A percentile compares a stretch with the other conserved stretches of the same genome.
phyloP scores from a whole-genome alignment of 805 yeast species.

The Metschnikowia santaceciliae region DNA sequence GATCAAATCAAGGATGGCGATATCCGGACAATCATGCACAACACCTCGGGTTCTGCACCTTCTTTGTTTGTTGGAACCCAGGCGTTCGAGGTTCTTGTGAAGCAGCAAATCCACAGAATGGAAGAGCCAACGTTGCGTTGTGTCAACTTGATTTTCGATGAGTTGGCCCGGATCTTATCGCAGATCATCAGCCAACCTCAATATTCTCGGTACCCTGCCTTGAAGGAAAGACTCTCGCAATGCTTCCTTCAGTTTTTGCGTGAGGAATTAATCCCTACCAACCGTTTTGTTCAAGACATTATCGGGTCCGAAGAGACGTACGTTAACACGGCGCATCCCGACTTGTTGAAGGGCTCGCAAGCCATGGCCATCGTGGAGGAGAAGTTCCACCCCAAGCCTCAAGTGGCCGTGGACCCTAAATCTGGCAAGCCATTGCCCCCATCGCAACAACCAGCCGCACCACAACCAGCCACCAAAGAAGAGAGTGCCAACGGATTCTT shows the following conservation, averaged over 20 bases:
- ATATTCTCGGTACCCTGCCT: constrained; percentile 83
- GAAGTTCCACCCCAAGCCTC: constrained; percentile 70
- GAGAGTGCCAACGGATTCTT: constrained; percentile 73
- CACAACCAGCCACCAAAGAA: constrained; percentile 26
- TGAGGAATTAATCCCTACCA: constrained; percentile 78
- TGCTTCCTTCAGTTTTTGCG: constrained; percentile 77
- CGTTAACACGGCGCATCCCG: constrained; percentile 97
- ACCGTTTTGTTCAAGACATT: constrained; percentile 76
- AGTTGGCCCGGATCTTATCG: constrained; percentile 82
- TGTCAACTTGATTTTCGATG: constrained; percentile 88
- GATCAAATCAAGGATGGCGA: constrained; percentile 95
- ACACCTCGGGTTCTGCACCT: constrained; percentile 93
- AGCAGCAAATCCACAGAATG: constrained; percentile 70
- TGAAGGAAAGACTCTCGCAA: constrained; percentile 81
- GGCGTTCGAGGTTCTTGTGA: constrained; percentile 93
- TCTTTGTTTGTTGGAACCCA: constrained; percentile 95
- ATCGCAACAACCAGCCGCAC: constrained; percentile 33
- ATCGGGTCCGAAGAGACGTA: constrained; percentile 87
- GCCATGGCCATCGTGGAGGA: constrained; percentile 94
- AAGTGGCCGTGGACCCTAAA: constrained; percentile 80
- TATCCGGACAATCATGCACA: constrained; percentile 94
- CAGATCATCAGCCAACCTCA: constrained; percentile 80
- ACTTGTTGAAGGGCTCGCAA: constrained; percentile 87
- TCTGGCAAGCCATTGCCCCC: constrained; percentile 76
- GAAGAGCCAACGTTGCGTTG: constrained; percentile 91